Evolutionary conservation across 1,284 basidiomycete species (phyloP).

Genomic region (Fomes fomentarius): DNA sequence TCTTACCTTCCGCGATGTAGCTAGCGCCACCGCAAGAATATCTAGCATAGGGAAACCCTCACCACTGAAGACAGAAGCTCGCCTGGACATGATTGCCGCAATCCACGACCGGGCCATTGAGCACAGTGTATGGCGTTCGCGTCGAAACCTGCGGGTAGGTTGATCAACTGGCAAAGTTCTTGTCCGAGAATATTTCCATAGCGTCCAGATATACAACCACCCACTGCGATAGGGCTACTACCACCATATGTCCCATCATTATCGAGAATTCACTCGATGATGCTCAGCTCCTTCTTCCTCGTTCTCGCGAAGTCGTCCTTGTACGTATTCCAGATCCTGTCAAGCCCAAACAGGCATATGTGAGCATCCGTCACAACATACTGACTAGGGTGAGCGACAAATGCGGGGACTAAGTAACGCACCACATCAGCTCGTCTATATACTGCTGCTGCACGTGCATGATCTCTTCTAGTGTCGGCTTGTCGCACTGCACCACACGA

Average conservation of each 20-base stretch:
- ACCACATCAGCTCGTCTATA: conserved; percentile 92
- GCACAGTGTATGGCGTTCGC: too few relatives aligned
- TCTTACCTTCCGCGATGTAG: too few relatives aligned
- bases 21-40: too few relatives aligned
- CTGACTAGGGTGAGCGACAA: neutral
- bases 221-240: too few relatives aligned
- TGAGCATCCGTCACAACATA: neutral
- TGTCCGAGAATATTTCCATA: neutral
- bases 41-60: too few relatives aligned
- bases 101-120: too few relatives aligned
- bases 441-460: conserved; percentile 84
- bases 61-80: too few relatives aligned
- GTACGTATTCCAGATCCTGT: conserved; percentile 93
- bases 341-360: neutral
- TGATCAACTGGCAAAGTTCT: too few relatives aligned
- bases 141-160: too few relatives aligned
- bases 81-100: too few relatives aligned
- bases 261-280: conserved; percentile 60
- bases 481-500: conserved; percentile 74
- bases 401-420: conserved; percentile 23
- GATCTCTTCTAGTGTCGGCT: conserved; percentile 83
- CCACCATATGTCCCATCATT: neutral
- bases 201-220: neutral
- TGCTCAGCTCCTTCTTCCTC: conserved; percentile 70
- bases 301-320: conserved; percentile 86